Base-by-base conservation (phyloP, 306 rosid genomes). In the Ziziphus jujuba region DNA sequence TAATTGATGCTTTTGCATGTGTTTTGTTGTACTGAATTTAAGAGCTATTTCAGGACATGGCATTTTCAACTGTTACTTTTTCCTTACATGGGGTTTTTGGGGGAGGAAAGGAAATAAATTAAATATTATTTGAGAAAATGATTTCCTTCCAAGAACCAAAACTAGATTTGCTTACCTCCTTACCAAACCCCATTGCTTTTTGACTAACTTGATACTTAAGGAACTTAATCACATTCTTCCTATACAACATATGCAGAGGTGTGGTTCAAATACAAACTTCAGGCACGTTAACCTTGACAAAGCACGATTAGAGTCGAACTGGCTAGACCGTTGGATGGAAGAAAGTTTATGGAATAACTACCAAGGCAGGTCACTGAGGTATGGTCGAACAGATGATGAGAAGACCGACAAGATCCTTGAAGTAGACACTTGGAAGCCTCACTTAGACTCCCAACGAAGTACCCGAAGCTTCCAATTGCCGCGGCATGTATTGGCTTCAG, bases 381-480 rank as follows among this genome's bases (percentile, higher is more conserved):
- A 66, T 28, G 63, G 54, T 9, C 72, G 54, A 7, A 28, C 55
- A 13, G 84, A 84, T 69, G 96, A 88, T 70, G 87, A 79, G 45
- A 93, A 87, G 78, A 79, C 76, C 35, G 99, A 90, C 85, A 93
- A 93, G 74, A 85, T 90, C 74, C 97, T 93, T 16, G 99, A 93
- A 87, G 95, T 93, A 34, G 99, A 93, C 75, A 90, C 97, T 19
- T 90, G 99, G 99, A 88, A 85, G 79, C 92, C 97, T 60, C 86
- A 82, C 76, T 50, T 87, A 77, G 83, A 71, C 44, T 56, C 87
- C 40, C 84, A 82, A 38, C 82, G 72, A 21, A 72, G 77, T 9
- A 69, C 63, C 67, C 79, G 47, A 72, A 62, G 81, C 63, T 83
- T 71, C 55, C 81, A 83, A 57, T 31, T 79, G 24, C 12, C 90